Base-by-base conservation (phyloP, 495 filamentous ascomycete genomes). In the Neurospora pannonica region DNA sequence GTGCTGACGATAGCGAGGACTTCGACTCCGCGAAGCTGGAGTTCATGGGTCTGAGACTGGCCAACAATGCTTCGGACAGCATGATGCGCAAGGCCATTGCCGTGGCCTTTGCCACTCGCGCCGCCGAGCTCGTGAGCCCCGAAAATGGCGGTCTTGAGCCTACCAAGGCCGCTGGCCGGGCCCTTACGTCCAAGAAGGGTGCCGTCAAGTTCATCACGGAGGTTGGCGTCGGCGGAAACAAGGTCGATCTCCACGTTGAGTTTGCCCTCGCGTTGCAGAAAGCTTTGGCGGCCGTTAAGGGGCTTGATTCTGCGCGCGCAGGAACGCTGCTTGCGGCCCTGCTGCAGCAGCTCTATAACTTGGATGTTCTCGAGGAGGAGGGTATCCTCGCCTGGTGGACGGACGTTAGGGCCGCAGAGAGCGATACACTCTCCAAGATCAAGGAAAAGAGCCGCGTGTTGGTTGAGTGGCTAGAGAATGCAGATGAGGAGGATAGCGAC, bases 1-100 rank as follows among this genome's bases (percentile, higher is more conserved):
- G 85, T 48, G 83, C 80, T 3, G 79, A 78, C 24, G 82, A 80
- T 38, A 89, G 89, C 72, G 90, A 92, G 71, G 89, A 93, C 48
- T 89, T 93, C n/a, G 93, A 96, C 78, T 92, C 92, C 13, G 94
- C 96, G 10, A 91, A 93, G 77, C 86, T 98, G 13, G 96, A 99
- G 80, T 90, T 99, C 54, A 96, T 92, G 83, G 91, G 92, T 77
- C 87, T 97, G 42, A 90, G 95, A 7, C 92, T 99, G 83, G 92
- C 90, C 31, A 92, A 91, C 75, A 94, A 99, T 79, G 97, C 96
- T 7, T 93, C 92, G 3, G 95, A 97, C 76, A 87, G 91, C 77
- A 90, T 94, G 81, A 92, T 98, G 74, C 93, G 95, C 34, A 92
- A 91, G 5, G 93, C 96, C 5, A 89, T 98, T 37, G 93, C 92